These are phyloP conservation scores for Gymnopus androsaceus DNA, from an alignment of 1,284 basidiomycete genomes.

Conservation along the genomic window DNA sequence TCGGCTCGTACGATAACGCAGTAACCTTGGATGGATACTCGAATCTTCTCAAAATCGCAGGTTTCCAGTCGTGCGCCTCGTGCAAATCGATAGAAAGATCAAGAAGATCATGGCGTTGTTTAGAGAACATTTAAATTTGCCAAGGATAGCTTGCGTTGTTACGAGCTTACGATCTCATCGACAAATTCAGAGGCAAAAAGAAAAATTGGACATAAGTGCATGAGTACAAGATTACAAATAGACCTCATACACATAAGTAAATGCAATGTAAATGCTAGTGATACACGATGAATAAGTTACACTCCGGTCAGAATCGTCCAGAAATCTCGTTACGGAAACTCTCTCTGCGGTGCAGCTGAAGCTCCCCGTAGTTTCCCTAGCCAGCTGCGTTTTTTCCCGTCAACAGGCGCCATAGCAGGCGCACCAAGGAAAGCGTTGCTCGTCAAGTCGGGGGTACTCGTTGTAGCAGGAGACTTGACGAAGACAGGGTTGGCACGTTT, in stretches of 20 bases:
- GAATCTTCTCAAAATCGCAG: slow-evolving; percentile 47
- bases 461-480: slow-evolving; percentile 25
- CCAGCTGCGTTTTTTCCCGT: slow-evolving; percentile 57
- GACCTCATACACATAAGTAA: slow-evolving; percentile 3
- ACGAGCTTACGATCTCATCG: too few relatives aligned
- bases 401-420: slow-evolving; percentile 24
- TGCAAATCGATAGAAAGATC: slow-evolving; percentile 60
- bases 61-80: slow-evolving; percentile 59
- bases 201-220: slow-evolving; percentile 2
- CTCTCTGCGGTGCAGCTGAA: slow-evolving; percentile 14
- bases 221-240: not conserved
- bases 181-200: not conserved
- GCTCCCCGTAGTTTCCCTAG: slow-evolving; percentile 60
- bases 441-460: slow-evolving; percentile 6
- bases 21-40: slow-evolving; percentile 59
- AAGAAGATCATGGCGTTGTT: slow-evolving; percentile 33
- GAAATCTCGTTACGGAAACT: slow-evolving; percentile 4
- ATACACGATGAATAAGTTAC: too few relatives aligned
- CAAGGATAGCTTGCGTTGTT: too few relatives aligned
- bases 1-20: slow-evolving; percentile 69
- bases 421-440: slow-evolving; percentile 10
- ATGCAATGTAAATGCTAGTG: slow-evolving; percentile 11
- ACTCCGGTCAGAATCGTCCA: too few relatives aligned
- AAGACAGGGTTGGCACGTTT: slow-evolving; percentile 36
- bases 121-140: slow-evolving; percentile 29